Evolutionary conservation across 345 rosid species (phyloP), one percentile per base, ranked within the genome.

Genomic region (Eucalyptus fibrosa): DNA sequence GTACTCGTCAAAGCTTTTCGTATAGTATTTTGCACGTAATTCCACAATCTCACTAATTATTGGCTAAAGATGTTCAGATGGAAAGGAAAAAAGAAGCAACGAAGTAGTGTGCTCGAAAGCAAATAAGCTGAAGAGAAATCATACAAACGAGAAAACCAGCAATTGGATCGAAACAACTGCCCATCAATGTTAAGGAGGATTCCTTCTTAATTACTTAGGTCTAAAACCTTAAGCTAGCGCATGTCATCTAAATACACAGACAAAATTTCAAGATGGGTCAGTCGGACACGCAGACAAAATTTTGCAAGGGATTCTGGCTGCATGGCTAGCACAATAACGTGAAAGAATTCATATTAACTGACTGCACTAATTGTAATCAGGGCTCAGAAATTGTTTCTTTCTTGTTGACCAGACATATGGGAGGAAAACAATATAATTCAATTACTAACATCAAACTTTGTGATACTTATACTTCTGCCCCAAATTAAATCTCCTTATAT

Each of bases 401-500:
- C 83, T 72, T 21, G 45, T 72, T 37, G 40, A 10, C 45, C 45
- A 37, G 83, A 72, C 45, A 72, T 37, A 37, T 19, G 45, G 83
- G 45, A 72, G 83, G 14, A 72, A 37, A 2, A 72, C 83, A 72
- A 72, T 72, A 72, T 37, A 37, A 37, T 50, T 50, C 42, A 86
- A 18, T 50, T 8, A 37, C 15, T 72, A 67, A 42, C 7, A 28
- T 51, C 82, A 90, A 82, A 97, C 95, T 92, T 92, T 95, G 92
- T 97, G 95, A 92, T 92, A 89, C 92, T 96, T 97, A 90, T 94
- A 98, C 88, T 95, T 98, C 87, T 98, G 99, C 62, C 94, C 95
- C 85, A 95, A 89, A 91, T 97, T 97, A 87, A 98, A 96, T 91
- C 98, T 97, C 26, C 91, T 94, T 90, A 97, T 93, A 30, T 86